Evolutionary conservation across 2,329 filamentous ascomycete species (phyloP).

Genomic region (Fusarium lyarnte): DNA sequence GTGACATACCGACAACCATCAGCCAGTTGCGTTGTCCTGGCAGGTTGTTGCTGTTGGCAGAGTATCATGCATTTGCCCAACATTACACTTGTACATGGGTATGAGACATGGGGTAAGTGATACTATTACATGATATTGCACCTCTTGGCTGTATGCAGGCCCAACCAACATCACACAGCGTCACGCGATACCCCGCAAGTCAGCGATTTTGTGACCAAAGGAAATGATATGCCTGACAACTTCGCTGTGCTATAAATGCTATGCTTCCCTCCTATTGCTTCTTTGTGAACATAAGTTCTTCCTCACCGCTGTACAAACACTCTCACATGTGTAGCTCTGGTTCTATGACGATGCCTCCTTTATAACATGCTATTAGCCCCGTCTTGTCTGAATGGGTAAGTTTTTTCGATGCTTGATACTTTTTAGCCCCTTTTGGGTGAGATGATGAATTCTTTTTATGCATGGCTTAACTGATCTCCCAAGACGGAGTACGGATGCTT

Average conservation of each 20-base stretch:
- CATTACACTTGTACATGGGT: constrained; percentile 12
- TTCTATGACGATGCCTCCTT: not conserved
- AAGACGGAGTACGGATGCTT: constrained; percentile 38
- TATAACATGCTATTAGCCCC: not conserved
- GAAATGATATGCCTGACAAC: not conserved
- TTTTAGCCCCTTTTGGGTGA: not conserved
- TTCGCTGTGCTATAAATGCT: constrained; percentile 28
- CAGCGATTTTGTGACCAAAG: constrained; percentile 18
- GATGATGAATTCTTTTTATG: constrained; percentile 46
- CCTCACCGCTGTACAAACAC: not conserved
- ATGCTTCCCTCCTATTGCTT: not conserved
- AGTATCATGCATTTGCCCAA: constrained; percentile 20
- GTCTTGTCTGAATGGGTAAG: constrained; percentile 14
- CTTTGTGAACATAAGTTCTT: not conserved
- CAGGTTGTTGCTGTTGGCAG: not conserved
- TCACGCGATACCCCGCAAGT: constrained; percentile 41
- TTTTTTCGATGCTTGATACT: not conserved
- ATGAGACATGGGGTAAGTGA: constrained; percentile 29
- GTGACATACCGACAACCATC: not conserved
- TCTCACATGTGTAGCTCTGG: not conserved
- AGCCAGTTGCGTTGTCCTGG: not conserved
- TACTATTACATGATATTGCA: constrained; percentile 42
- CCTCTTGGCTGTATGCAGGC: constrained; percentile 31
- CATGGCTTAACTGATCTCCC: constrained; percentile 49
- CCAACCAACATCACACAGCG: constrained; percentile 18